Base-by-base conservation (phyloP, 352 stramenopile species). In the Globisporangium cystogenes region DNA sequence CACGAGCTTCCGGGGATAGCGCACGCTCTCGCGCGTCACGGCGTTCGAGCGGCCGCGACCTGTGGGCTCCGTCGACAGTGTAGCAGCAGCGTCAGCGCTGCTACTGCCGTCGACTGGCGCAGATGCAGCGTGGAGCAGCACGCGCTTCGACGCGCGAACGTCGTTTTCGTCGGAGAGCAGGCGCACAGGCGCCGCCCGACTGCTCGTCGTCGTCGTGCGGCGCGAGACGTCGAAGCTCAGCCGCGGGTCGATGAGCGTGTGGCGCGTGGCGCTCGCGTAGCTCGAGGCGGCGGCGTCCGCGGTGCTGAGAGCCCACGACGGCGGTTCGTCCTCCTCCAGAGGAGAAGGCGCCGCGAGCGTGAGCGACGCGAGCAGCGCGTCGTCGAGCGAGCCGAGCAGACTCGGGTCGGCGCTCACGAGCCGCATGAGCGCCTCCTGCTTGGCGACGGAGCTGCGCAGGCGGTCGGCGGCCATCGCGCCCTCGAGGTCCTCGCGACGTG, bases 341-440 rank as follows among this genome's bases (percentile, higher is more conserved):
- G 26, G 14, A 4, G 27, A 12, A 0, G 33, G 7, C 1, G 64
- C 62, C 31, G 55, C 31, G 31, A 74, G 43, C 26, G 62, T 74
- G 54, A 83, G 65, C 12, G 64, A 73, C 4, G 60, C 53, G 27
- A 83, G 48, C 14, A 81, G 49, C 15, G 65, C 62, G 23, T 66
- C 59, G 55, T 82, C 67, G 37, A 82, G 47, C 7, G 59, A 62
- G 53, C 51, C 62, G 37, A 79, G 45, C 37, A 82, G 55, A 45
- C 65, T 67, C 51, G 70, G 72, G 37, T 83, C 60, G 4, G 60
- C 55, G 58, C 59, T 74, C 59, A 83, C 67, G 48, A 83, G 68
- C 37, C 53, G 54, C 62, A 76, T 67, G 42, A 83, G 60, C 31
- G 60, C 70, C 60, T 71, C 60, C 63, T 81, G 72, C 56, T 71